Evolutionary conservation across 2,329 filamentous ascomycete species (phyloP).

Genomic region (Cercospora berteroae): DNA sequence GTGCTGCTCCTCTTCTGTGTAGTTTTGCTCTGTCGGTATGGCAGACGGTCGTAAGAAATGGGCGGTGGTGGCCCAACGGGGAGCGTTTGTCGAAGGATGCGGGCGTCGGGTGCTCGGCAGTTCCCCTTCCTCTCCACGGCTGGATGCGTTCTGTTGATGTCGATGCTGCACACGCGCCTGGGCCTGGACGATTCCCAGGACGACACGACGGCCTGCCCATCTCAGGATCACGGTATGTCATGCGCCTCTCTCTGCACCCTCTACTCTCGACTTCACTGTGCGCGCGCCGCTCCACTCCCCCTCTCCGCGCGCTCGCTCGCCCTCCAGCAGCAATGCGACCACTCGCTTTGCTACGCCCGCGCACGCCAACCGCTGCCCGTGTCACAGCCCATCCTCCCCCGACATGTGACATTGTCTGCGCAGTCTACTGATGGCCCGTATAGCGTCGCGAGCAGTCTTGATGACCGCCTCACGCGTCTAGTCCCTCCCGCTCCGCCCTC

Average conservation of each 20-base stretch:
- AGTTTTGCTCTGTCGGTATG: neutral
- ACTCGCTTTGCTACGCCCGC: neutral
- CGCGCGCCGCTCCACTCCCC: neutral
- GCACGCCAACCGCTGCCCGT: neutral
- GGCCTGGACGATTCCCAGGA: neutral
- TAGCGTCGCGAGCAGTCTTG: slow-evolving; percentile 10
- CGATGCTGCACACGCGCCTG: neutral
- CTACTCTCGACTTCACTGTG: neutral
- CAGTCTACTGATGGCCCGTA: slow-evolving; percentile 7
- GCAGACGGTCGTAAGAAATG: too few species aligned
- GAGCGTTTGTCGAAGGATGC: neutral
- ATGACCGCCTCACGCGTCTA: slow-evolving; percentile 15
- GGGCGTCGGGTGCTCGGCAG: neutral
- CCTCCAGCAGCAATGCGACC: neutral
- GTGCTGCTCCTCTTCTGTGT: neutral
- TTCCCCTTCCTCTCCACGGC: neutral
- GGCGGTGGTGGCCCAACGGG: too few species aligned
- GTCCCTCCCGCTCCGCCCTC: neutral
- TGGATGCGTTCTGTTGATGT: neutral
- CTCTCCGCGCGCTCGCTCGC: neutral
- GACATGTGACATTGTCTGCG: neutral
- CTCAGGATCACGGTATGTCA: neutral
- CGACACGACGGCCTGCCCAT: neutral
- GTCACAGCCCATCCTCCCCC: neutral
- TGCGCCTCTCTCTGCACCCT: neutral